A percentile compares a stretch with the other conserved stretches of the same genome.
These are phyloP conservation scores for Xylaria castorea DNA, from an alignment of 495 filamentous ascomycete species.

Conservation along the genomic window DNA sequence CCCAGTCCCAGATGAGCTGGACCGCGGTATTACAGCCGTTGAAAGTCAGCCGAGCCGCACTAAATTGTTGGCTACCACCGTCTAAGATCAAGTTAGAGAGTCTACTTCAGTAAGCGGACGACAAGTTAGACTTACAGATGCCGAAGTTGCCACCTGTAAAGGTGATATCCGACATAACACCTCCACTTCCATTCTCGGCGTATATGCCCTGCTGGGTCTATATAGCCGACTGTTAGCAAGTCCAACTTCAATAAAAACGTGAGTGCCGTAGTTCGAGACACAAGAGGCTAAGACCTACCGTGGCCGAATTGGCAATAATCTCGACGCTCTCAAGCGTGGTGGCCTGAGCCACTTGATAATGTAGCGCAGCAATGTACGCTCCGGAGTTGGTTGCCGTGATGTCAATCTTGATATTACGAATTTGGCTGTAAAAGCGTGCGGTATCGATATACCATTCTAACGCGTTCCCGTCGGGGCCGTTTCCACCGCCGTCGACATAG, in stretches of 20 bases:
- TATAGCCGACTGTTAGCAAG: neutral
- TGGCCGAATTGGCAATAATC: slow-evolving; percentile 56
- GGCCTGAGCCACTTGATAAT: slow-evolving; percentile 79
- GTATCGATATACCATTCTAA: slow-evolving; percentile 65
- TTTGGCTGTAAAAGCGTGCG: slow-evolving; percentile 79
- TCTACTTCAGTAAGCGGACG: slow-evolving; percentile 31
- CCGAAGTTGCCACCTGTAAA: slow-evolving; percentile 62
- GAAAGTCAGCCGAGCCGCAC: slow-evolving; percentile 64
- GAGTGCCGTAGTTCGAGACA: no score
- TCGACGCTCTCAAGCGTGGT: slow-evolving; percentile 72
- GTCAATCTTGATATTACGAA: slow-evolving; percentile 77
- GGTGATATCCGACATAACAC: slow-evolving; percentile 67
- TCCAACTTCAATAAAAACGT: neutral
- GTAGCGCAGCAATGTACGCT: slow-evolving; percentile 55
- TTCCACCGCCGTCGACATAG: slow-evolving; percentile 50
- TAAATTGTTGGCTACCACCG: slow-evolving; percentile 68
- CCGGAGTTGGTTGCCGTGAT: slow-evolving; percentile 56
- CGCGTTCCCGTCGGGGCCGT: slow-evolving; percentile 44
- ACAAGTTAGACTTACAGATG: slow-evolving; percentile 7
- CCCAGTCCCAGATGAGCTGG: slow-evolving; percentile 59
- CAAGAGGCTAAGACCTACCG: neutral
- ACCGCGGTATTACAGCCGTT: slow-evolving; percentile 60
- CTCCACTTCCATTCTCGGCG: slow-evolving; percentile 77
- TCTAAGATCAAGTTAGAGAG: slow-evolving; percentile 58
- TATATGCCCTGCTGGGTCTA: slow-evolving; percentile 56